Conservation (phyloP, 164 flowering plant species). For the Kingdonia uniflora region DNA sequence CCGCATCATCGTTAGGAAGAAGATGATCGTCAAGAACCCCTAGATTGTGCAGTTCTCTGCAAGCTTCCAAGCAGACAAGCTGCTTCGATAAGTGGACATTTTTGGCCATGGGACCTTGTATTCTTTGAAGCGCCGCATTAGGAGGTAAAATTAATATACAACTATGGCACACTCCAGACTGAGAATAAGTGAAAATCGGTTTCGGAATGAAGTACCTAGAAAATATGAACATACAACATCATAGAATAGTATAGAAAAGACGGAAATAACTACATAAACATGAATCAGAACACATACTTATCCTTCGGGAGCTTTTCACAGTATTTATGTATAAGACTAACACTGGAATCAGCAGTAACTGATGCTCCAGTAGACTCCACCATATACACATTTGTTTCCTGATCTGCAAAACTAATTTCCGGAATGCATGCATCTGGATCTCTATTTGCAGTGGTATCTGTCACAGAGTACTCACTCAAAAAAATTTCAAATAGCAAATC, state of each 20-base stretch:
- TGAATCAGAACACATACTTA: slow-evolving; percentile 28
- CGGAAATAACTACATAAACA: background rate
- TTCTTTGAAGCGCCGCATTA: slow-evolving; percentile 50
- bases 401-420: slow-evolving; percentile 19
- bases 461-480: slow-evolving; percentile 58
- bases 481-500: slow-evolving; percentile 47
- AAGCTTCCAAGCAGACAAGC: slow-evolving; percentile 82
- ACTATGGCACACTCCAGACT: slow-evolving; percentile 24
- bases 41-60: slow-evolving; percentile 61
- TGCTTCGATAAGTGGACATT: slow-evolving; percentile 48
- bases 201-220: slow-evolving; percentile 49
- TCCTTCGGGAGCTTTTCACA: slow-evolving; percentile 74
- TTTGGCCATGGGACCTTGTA: slow-evolving; percentile 43
- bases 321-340: slow-evolving; percentile 48
- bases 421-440: slow-evolving; percentile 27
- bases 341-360: slow-evolving; percentile 57
- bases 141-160: slow-evolving; percentile 60
- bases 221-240: background rate
- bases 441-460: slow-evolving; percentile 37
- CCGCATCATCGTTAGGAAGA: slow-evolving; percentile 39
- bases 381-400: slow-evolving; percentile 28
- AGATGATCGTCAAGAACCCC: slow-evolving; percentile 77
- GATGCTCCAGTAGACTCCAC: slow-evolving; percentile 73
- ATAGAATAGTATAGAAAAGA: background rate
- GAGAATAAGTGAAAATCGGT: slow-evolving; percentile 38